Percentiles rank a stretch among this genome's conserved stretches.
phyloP scores from a whole-genome alignment of 371 early-diverging fungal genomes.

The Lichtheimia corymbifera region DNA sequence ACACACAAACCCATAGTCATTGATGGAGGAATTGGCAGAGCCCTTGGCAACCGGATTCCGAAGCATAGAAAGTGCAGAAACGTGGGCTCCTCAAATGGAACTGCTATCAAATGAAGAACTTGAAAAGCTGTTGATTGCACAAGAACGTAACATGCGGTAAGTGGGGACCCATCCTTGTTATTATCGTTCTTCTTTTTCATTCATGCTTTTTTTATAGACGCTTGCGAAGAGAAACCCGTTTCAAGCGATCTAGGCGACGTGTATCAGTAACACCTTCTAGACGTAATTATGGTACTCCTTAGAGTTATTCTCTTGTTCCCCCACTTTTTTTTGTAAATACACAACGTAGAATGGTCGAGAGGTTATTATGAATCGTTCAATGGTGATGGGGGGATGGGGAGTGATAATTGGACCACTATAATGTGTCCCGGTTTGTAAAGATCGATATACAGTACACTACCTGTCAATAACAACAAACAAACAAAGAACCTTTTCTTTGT shows the following conservation, averaged over 20 bases:
- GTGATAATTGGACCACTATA: too few species aligned
- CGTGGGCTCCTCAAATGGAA: constrained; percentile 84
- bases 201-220: constrained; percentile 14
- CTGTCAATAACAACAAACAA: too few species aligned
- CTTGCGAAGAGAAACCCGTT: constrained; percentile 25
- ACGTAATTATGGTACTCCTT: constrained; percentile 21
- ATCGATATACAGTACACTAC: too few species aligned
- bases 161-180: neutral
- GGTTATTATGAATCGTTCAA: too few species aligned
- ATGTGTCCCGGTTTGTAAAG: too few species aligned
- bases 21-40: constrained; percentile 44
- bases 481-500: too few species aligned
- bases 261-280: constrained; percentile 22
- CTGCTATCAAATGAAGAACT: constrained; percentile 79
- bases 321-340: too few species aligned
- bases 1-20: constrained; percentile 15
- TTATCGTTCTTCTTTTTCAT: neutral
- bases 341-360: too few species aligned
- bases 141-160: constrained; percentile 78
- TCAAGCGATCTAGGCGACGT: constrained; percentile 26
- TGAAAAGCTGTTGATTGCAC: constrained; percentile 76
- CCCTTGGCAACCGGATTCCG: constrained; percentile 63
- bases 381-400: too few species aligned
- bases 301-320: neutral
- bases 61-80: constrained; percentile 64